Base-by-base conservation (phyloP, 2,329 filamentous ascomycete species). In the Ophiostoma ips region DNA sequence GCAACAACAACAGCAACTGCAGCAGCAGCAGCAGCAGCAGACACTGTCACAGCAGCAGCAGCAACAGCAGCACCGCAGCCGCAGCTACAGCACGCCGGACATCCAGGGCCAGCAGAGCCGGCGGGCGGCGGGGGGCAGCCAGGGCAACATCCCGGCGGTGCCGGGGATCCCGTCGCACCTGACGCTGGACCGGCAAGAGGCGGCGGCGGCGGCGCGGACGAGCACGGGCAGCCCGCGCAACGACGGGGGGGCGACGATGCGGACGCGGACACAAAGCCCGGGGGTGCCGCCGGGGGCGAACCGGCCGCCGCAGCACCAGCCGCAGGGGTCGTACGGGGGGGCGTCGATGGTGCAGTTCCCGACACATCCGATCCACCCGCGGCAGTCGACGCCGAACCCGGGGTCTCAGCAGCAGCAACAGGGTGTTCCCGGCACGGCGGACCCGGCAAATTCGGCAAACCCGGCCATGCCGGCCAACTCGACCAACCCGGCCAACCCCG, bases 71-170 rank as follows among this genome's bases (percentile, higher is more conserved):
- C 81, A 83, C 61, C 77, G 88, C 57, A 83, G 86, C 67, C 79
- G 92, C 56, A 95, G 89, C 35, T 94, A 94, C 60, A 96, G 90
- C 68, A 95, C 89, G 55, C 90, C 92, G 8, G 89, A 96, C 63
- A 95, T 95, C 58, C 87, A 94, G 56, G 81, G 76, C 49, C 76
- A 81, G 49, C 73, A 76, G 55, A 73, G 73, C 46, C 72, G 79
- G 55, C 71, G 78, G 61, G 64, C 70, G 49, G 69, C 72, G 55
- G 76, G 77, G 64, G 71, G 65, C 62, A 74, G 69, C 63, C 71
- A 65, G 66, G 70, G 63, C 58, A 63, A 68, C 53, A 62, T 87
- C 6, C 84, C 84, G 5, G 78, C 77, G 11, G 83, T 89, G 12
- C 84, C 84, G 8, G 83, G 84, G 6, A 88, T 89, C 48, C 84